Conservation (phyloP, 2,329 filamentous ascomycete genomes). For the Alternaria sp. region DNA sequence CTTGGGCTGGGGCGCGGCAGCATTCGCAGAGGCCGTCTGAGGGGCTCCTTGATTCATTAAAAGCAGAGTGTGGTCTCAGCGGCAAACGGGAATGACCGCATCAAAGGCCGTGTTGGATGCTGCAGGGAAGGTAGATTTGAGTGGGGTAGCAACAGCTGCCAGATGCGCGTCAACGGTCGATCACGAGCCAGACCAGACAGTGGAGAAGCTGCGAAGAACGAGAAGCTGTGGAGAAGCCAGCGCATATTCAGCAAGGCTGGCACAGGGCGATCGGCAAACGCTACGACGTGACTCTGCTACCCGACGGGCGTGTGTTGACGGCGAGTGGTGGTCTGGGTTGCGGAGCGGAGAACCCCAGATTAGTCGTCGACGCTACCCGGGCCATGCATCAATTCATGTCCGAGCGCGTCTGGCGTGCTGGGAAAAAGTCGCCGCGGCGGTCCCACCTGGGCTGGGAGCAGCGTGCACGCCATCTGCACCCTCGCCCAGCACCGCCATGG, state of each 20-base stretch:
- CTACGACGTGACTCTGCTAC: constrained; percentile 1
- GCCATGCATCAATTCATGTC: neutral
- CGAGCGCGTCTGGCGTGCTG: neutral
- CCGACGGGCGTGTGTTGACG: constrained; percentile 6
- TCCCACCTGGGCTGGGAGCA: neutral
- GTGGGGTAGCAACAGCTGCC: constrained; percentile 19
- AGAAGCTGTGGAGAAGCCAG: constrained; percentile 21
- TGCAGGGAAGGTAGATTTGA: constrained; percentile 9
- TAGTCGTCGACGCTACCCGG: neutral
- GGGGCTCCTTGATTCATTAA: constrained; percentile 45
- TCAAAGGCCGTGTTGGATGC: constrained; percentile 6
- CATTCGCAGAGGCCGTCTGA: constrained; percentile 36
- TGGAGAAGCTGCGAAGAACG: constrained; percentile 19
- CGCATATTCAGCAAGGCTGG: constrained; percentile 27
- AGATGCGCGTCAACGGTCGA: constrained; percentile 13
- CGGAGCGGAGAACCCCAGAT: constrained; percentile 19
- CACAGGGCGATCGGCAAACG: constrained; percentile 12
- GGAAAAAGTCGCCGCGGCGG: constrained; percentile 8
- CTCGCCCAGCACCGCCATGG: constrained; percentile 25
- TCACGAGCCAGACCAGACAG: constrained; percentile 14
- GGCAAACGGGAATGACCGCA: constrained; percentile 14
- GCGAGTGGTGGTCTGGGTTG: constrained; percentile 1
- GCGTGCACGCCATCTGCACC: neutral
- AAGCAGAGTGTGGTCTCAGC: constrained; percentile 18
- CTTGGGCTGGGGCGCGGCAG: constrained; percentile 41